Base-by-base conservation (phyloP, 208 protist genomes). In the Porcisia hertigi region DNA sequence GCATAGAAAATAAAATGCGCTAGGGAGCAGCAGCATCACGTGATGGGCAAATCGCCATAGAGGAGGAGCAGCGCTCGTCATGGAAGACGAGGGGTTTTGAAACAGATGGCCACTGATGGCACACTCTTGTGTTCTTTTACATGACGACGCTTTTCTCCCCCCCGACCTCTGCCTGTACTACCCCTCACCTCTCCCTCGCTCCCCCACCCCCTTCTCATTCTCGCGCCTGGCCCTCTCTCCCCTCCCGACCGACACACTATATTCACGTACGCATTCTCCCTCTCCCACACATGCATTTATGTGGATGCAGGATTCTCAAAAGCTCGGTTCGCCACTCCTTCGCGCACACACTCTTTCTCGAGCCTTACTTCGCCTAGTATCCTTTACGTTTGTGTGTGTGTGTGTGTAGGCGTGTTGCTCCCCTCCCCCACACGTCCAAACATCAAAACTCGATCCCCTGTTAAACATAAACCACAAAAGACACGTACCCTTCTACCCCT, bases 351-450 rank as follows among this genome's bases (percentile, higher is more conserved):
- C 34, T 45, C 60, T 3, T 8, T 34, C 41, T 69, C 23, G 47
- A 3, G 7, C 23, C 23, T 1, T 66, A 1, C 16, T 12, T 69
- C 11, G 25, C 3, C 64, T 20, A 52, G 25, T 25, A 23, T 23
- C 41, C 12, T 69, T 36, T 53, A 20, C 52, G 3, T 8, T 7
- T 34, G 7, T 65, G 57, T 36, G 49, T 72, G 57, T 36, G 49
- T 72, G 52, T 71, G 45, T 72, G 67, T 59, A 52, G 36, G 45
- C 59, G 20, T 43, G 49, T 71, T 54, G 58, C 8, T 4, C 23
- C 30, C 41, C 59, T 3, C 30, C 3, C 59, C 3, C 14, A 34
- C 59, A 30, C 30, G 0, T 30, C 30, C 30, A 30, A 30, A 30
- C 30, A 30, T 30, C 30, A 30, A 30, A 30, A 30, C 30, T 30